phyloP scores from a whole-genome alignment of 352 stramenopile genomes.

The Phytopythium ostracodes region DNA sequence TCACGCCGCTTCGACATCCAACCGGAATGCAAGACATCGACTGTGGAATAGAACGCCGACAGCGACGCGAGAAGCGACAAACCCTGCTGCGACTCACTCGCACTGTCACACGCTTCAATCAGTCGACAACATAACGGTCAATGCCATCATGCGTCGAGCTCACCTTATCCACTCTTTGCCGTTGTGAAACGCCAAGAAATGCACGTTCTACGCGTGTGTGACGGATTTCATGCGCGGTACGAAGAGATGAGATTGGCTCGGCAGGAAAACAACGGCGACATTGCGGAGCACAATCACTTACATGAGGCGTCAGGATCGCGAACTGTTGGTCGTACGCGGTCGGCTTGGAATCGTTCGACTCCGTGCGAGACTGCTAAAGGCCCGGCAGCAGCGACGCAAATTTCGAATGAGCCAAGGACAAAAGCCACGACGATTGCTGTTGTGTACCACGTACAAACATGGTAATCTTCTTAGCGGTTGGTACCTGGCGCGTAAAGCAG shows the following conservation, averaged over 20 bases:
- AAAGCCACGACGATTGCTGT: not conserved
- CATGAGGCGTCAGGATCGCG: constrained; percentile 61
- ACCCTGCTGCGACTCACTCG: constrained; percentile 73
- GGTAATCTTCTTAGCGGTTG: constrained; percentile 34
- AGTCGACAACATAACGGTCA: not conserved
- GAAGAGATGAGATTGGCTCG: not conserved
- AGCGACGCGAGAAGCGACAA: constrained; percentile 69
- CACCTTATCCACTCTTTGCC: constrained; percentile 65
- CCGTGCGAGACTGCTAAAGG: constrained; percentile 40
- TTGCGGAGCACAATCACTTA: too few species aligned
- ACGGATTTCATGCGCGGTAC: too few species aligned
- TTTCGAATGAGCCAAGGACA: not conserved
- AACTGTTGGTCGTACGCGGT: constrained; percentile 74
- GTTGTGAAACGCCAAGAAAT: constrained; percentile 72
- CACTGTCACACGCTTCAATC: constrained; percentile 17
- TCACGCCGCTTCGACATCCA: constrained; percentile 78
- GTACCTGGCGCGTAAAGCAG: constrained; percentile 53
- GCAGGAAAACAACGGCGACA: too few species aligned
- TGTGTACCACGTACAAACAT: constrained; percentile 47
- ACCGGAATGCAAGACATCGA: constrained; percentile 64
- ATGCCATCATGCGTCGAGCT: not conserved
- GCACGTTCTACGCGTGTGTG: constrained; percentile 44
- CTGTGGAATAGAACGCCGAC: constrained; percentile 69
- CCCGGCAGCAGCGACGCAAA: not conserved
- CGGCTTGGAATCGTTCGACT: constrained; percentile 45